phyloP scores from a whole-genome alignment of 1,139 yeast species.

The Pichia sp. region DNA sequence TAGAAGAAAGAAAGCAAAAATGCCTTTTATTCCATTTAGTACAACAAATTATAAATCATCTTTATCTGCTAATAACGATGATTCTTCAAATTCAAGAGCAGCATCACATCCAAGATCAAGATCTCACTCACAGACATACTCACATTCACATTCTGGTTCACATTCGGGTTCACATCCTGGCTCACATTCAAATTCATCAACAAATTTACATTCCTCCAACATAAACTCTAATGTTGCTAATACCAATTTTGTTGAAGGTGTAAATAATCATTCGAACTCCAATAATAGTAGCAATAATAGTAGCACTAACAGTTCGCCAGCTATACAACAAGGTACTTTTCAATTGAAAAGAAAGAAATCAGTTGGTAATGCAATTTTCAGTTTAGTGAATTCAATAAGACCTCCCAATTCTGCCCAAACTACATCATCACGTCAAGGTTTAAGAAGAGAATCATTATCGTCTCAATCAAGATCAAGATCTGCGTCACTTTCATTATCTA shows the following conservation, averaged over 20 bases:
- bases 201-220: background rate
- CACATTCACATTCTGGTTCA: background rate
- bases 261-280: background rate
- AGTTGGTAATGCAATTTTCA: constrained; percentile 23
- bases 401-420: constrained; percentile 11
- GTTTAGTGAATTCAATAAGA: constrained; percentile 24
- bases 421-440: constrained; percentile 2
- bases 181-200: background rate
- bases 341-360: constrained; percentile 22
- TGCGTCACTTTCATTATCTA: constrained; percentile 3
- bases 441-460: constrained; percentile 4
- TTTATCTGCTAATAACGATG: background rate
- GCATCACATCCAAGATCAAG: background rate
- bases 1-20: background rate
- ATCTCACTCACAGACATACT: background rate
- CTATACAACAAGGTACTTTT: constrained; percentile 3
- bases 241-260: background rate
- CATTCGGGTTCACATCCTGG: background rate
- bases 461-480: constrained; percentile 7
- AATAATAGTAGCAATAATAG: constrained; percentile 1
- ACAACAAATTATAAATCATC: constrained; percentile 1
- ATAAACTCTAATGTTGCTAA: background rate
- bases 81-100: background rate
- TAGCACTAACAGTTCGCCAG: constrained; percentile 5
- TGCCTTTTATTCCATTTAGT: constrained; percentile 10